A percentile compares a stretch with the other conserved stretches of the same genome.
Conservation (phyloP, 2,329 filamentous ascomycete genomes). For the Sclerotinia glacialis region DNA sequence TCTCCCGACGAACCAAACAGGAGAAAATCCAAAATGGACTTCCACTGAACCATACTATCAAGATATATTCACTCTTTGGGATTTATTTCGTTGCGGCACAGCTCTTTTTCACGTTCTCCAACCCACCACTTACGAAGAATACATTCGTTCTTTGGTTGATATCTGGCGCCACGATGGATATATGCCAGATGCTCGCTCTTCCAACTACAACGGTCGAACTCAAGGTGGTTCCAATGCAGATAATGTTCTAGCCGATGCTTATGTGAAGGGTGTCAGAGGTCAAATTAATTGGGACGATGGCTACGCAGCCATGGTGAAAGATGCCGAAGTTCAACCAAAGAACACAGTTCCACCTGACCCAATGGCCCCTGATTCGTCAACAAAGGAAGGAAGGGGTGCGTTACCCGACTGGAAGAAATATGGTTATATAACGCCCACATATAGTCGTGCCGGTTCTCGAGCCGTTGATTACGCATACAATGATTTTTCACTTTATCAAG, state of each 20-base stretch:
- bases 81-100: conserved; percentile 60
- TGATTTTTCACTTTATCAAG: conserved; percentile 64
- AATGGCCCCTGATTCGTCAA: conserved; percentile 54
- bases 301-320: conserved; percentile 61
- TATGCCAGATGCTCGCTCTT: conserved; percentile 64
- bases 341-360: conserved; percentile 58
- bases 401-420: conserved; percentile 64
- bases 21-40: conserved; percentile 66
- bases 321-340: conserved; percentile 61
- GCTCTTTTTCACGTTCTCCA: conserved; percentile 64
- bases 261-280: conserved; percentile 62
- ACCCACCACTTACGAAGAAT: conserved; percentile 60
- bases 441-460: conserved; percentile 59
- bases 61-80: conserved; percentile 70
- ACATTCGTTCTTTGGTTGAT: conserved; percentile 65
- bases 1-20: conserved; percentile 61
- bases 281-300: conserved; percentile 62
- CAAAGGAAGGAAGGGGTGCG: conserved; percentile 65
- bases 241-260: conserved; percentile 70
- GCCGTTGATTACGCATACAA: conserved; percentile 67
- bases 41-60: conserved; percentile 67
- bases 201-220: conserved; percentile 65
- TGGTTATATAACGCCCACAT: conserved; percentile 64
- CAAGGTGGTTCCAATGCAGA: conserved; percentile 71
- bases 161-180: conserved; percentile 64